Evolutionary conservation across 345 rosid genomes (phyloP), one percentile per base, ranked within the genome.

Genomic region (Eucalyptus rudis): DNA sequence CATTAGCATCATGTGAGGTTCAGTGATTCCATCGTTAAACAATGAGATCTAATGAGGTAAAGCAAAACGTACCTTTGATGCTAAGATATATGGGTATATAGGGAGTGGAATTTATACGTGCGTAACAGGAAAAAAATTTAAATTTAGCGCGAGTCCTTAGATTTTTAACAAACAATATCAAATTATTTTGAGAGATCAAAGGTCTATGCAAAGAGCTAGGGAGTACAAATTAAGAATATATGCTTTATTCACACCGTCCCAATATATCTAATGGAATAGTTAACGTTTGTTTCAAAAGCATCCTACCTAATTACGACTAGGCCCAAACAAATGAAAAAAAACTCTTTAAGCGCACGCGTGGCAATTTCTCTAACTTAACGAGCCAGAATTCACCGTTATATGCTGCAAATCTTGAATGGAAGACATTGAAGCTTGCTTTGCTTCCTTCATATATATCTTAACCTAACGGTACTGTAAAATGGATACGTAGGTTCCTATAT

Each of bases 81-180:
- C 29, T 24, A 0, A 56, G 13, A 56, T 22, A 10, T 25, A 56
- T 13, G 0, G 29, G 29, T 56, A 0, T 24, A 24, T 56, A 0
- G 62, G 29, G 29, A 22, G 29, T 24, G 62, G 1, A 24, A 24
- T 4, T 56, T 9, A 9, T 56, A 56, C 6, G 5, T 10, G 0
- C 0, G 13, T 24, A 56, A 56, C 29, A 0, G 29, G 29, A 24
- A 2, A 56, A 1, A 24, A 24, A 10, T 4, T 8, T 9, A 0
- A 56, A 24, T 1, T 56, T 56, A 25, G 62, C 24, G 62, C 6
- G 62, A 56, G 62, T 59, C 68, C 16, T 59, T 59, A 29, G 15
- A 62, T 62, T 62, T n/a, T 62, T 29, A 62, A 62, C 33, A 62
- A 62, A 62, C 17, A 62, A 12, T 62, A 29, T 62, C 33, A 13